Evolutionary conservation across 2,329 filamentous ascomycete species (phyloP), one percentile per base, ranked within the genome.

Genomic region (Xylaria sp.): DNA sequence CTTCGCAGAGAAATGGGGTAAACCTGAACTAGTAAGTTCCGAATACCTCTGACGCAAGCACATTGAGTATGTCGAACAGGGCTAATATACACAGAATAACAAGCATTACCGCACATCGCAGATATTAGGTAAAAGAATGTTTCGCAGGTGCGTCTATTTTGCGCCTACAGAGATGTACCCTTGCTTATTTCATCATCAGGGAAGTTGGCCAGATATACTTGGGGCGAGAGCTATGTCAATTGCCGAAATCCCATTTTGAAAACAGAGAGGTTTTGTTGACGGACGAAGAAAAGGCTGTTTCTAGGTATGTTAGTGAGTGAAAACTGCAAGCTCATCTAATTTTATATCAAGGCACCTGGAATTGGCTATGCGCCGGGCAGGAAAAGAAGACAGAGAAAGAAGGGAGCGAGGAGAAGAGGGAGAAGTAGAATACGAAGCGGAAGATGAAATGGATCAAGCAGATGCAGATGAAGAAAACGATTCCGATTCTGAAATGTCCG

Each of bases 61-160:
- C 17, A 9, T 8, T 3, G 25, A 2, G 15, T 6, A 38, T n/a
- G 3, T 14, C 17, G 45, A 56, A 5, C 28, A 31, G n/a, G n/a
- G 35, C 46, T 46, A 15, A 55, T 7, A n/a, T 9, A 2, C 11
- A 3, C 38, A 67, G 63, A 11, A 61, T 2, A 3, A 8, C 1
- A 3, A 7, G 1, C 2, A 50, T 0, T 23, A 60, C 2, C 42
- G 65, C 38, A 51, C 46, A 2, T 49, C 57, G 57, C 54, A 61
- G 23, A 51, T 66, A 40, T n/a, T 67, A 23, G 28, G 23, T 3
- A 4, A 43, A 11, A 33, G 23, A 45, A 67, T 67, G 65, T 2
- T 64, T 14, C 57, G 65, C 12, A 43, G 65, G 65, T 67, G 61
- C 17, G 60, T 62, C 4, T 62, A 35, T 42, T 4, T 4, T 9